These are phyloP conservation scores for Fraxinus xanthoxyloides DNA, from an alignment of 305 asterid genomes.

Conservation along the genomic window DNA sequence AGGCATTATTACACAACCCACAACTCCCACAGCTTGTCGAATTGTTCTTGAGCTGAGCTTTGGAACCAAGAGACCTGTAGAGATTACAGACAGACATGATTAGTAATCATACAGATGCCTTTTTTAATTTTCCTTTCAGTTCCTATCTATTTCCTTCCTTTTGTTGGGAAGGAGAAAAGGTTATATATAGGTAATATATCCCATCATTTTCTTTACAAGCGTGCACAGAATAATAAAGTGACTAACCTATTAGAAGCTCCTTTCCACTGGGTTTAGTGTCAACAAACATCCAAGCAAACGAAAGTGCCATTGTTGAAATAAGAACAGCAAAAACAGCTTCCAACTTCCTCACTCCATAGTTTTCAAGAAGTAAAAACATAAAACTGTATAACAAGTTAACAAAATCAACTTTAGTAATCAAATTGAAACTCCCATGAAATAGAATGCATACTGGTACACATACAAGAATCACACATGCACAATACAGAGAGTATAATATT, in stretches of 20 bases:
- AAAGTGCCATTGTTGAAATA: slow-evolving; percentile 76
- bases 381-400: slow-evolving; percentile 41
- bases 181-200: slow-evolving; percentile 5
- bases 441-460: slow-evolving; percentile 19
- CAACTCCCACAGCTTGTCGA: slow-evolving; percentile 95
- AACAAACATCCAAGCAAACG: slow-evolving; percentile 98
- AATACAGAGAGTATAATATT: neutral
- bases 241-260: slow-evolving; percentile 72
- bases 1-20: slow-evolving; percentile 97
- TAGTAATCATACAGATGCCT: too few relatives aligned
- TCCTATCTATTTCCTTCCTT: neutral
- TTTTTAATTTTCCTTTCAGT: neutral
- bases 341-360: slow-evolving; percentile 96
- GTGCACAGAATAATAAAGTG: too few relatives aligned
- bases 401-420: slow-evolving; percentile 25
- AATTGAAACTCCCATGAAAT: slow-evolving; percentile 18
- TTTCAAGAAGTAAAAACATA: slow-evolving; percentile 85
- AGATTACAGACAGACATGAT: too few relatives aligned
- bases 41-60: slow-evolving; percentile 82
- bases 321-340: slow-evolving; percentile 95
- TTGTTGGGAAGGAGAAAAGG: neutral
- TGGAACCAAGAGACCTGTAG: slow-evolving; percentile 77
- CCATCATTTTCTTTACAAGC: neutral
- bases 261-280: slow-evolving; percentile 74
- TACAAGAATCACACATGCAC: slow-evolving; percentile 3